These are phyloP conservation scores for Alnus glutinosa DNA, from an alignment of 306 rosid species.

Conservation along the genomic window DNA sequence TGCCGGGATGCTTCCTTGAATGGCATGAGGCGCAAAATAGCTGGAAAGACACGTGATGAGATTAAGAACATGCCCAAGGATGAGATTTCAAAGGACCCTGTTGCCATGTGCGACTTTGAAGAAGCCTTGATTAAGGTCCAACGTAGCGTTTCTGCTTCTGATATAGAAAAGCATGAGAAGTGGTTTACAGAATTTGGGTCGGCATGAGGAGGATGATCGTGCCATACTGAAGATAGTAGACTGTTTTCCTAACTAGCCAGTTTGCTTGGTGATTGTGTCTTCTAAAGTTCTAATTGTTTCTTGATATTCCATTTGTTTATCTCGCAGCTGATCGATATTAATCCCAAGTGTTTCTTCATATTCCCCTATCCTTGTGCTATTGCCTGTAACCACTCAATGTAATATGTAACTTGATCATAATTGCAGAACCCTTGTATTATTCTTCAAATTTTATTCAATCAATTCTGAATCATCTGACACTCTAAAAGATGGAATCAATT, in stretches of 20 bases:
- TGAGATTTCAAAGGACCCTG: slow-evolving; percentile 93
- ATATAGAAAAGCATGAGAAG: slow-evolving; percentile 90
- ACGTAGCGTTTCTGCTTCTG: slow-evolving; percentile 88
- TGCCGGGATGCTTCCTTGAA: slow-evolving; percentile 97
- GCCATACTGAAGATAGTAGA: slow-evolving; percentile 10
- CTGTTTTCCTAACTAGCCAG: neutral
- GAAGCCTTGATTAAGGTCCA: slow-evolving; percentile 94
- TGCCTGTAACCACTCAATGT: slow-evolving; percentile 5
- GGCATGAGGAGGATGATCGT: slow-evolving; percentile 39
- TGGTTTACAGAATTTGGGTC: slow-evolving; percentile 96
- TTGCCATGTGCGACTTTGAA: slow-evolving; percentile 97
- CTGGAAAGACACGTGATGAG: slow-evolving; percentile 98
- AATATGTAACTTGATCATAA: slow-evolving; percentile 1
- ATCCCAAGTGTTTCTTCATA: neutral
- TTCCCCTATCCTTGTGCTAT: slow-evolving; percentile 16
- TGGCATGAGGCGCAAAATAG: slow-evolving; percentile 98
- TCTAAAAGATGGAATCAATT: neutral
- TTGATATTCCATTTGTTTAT: slow-evolving; percentile 1
- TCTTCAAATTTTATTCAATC: neutral
- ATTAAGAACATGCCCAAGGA: slow-evolving; percentile 96
- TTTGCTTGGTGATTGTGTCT: slow-evolving; percentile 22
- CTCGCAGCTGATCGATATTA: slow-evolving; percentile 12
- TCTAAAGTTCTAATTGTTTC: neutral
- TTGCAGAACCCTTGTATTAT: neutral
- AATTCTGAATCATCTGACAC: neutral